Base-by-base conservation (phyloP, 2,329 filamentous ascomycete species). In the Fusarium heterosporum region DNA sequence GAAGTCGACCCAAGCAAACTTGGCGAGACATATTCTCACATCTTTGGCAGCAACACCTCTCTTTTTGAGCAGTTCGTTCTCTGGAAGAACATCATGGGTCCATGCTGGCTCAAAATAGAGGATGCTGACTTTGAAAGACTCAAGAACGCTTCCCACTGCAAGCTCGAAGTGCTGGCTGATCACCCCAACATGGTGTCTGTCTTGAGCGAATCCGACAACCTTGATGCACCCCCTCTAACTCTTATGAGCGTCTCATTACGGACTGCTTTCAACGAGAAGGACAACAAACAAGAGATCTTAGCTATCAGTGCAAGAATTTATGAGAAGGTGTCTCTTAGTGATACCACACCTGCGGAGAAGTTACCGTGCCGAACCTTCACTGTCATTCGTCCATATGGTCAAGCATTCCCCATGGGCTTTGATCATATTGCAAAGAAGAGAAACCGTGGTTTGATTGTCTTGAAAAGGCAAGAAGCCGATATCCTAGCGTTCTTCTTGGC, bases 41-140 rank as follows among this genome's bases (percentile, higher is more conserved):
- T 97, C 25, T 99, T 99, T 71, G 96, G 96, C 28, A 91, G 91
- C 56, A 97, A 96, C 77, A 99, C 96, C 0, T 89, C 93, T 2
- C 84, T 99, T 1, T 99, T 99, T 72, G 96, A 99, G 79, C 96
- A 99, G 72, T 99, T 99, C 75, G 96, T 99, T 19, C 85, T 99
- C 7, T 97, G 94, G 92, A 98, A 97, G 81, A 97, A 97, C 75
- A 92, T 99, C 72, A 99, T 97, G 95, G 96, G 96, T 2, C 96
- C 96, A 29, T 98, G 96, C 77, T 99, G 96, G 96, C 86, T 99
- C 43, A 94, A 90, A 75, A 96, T 99, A 55, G 87, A 93, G 68
- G 90, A 91, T 69, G 92, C 92, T 29, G 90, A 97, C 76, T 97
- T 97, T 75, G 85, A 86, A 17, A 84, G 91, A 8, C 85, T 98